Base-by-base conservation (phyloP, 805 yeast genomes). In the Ogataea degrootiae region DNA sequence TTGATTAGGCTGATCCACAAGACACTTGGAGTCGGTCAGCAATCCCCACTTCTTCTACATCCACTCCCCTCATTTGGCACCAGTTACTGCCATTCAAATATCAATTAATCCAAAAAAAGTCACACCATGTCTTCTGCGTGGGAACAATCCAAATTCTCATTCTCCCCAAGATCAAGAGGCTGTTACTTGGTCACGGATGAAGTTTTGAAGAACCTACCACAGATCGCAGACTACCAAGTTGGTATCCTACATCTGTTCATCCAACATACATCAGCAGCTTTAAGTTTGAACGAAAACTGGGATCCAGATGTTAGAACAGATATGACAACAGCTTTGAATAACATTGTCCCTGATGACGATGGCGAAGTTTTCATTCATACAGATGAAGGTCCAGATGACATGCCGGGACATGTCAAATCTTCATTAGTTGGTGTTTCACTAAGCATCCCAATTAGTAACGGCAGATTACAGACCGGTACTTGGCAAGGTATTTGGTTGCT, bases 401-500 rank as follows among this genome's bases (percentile, higher is more conserved):
- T 86, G 90, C 87, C 92, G 2, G 86, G 91, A 0, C 95, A 87
- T 63, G 81, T 82, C 44, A 82, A 85, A 60, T 73, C 85, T 17
- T 66, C 79, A 2, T 50, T 74, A 42, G 74, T 83, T 9, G 94
- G 95, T 17, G 83, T 80, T 7, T 72, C 80, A 4, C 67, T 87
- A 26, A 71, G 78, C 4, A 79, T 87, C 39, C 95, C 95, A 2
- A 85, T 87, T 42, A 61, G 73, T 21, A 77, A 85, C 56, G 95
- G 95, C 1, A 62, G 71, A 34, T 67, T 87, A 46, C 83, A 82
- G 1, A 73, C 83, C 0, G 95, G 95, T 1, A 87, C 94, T 0
- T 87, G 95, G 95, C 95, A 87, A 61, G 95, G 94, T 0, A 75
- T 87, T 38, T 87, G 85, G 73, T 69, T 84, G 43, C 71, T 86